Conservation (phyloP, 2,329 filamentous ascomycete species). For the Venturia carpophila region DNA sequence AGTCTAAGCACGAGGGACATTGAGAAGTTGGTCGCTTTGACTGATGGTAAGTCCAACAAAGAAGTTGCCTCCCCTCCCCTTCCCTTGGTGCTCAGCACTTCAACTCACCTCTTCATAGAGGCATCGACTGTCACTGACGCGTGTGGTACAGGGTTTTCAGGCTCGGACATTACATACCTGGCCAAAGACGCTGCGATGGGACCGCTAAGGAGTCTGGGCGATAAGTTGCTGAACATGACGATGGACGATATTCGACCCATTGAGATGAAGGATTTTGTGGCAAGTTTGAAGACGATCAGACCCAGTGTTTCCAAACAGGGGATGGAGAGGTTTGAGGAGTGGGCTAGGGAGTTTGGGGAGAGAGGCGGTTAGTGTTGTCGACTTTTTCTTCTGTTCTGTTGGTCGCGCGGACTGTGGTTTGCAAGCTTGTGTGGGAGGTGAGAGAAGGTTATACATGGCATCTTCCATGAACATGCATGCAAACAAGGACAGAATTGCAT, state of each 20-base stretch:
- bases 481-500: too few relatives aligned
- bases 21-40: constrained; percentile 63
- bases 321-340: constrained; percentile 83
- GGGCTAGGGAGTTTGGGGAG: constrained; percentile 90
- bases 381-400: too few relatives aligned
- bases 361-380: constrained; percentile 56
- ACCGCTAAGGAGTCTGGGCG: constrained; percentile 79
- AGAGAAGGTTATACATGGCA: too few relatives aligned
- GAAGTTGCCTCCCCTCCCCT: too few relatives aligned
- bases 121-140: not conserved
- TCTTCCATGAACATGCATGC: too few relatives aligned
- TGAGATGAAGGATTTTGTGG: constrained; percentile 70
- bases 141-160: constrained; percentile 69
- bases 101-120: constrained; percentile 2
- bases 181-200: constrained; percentile 99
- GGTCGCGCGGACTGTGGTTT: too few relatives aligned
- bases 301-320: constrained; percentile 84
- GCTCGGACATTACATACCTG: constrained; percentile 90
- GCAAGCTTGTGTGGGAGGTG: too few relatives aligned
- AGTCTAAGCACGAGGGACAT: constrained; percentile 65
- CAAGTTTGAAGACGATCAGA: constrained; percentile 75
- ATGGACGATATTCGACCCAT: constrained; percentile 94
- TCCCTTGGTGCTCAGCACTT: too few relatives aligned
- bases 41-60: constrained; percentile 72
- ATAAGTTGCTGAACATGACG: constrained; percentile 79